Evolutionary conservation across 116 monocot genomes (phyloP).

Genomic region (Zostera marina): DNA sequence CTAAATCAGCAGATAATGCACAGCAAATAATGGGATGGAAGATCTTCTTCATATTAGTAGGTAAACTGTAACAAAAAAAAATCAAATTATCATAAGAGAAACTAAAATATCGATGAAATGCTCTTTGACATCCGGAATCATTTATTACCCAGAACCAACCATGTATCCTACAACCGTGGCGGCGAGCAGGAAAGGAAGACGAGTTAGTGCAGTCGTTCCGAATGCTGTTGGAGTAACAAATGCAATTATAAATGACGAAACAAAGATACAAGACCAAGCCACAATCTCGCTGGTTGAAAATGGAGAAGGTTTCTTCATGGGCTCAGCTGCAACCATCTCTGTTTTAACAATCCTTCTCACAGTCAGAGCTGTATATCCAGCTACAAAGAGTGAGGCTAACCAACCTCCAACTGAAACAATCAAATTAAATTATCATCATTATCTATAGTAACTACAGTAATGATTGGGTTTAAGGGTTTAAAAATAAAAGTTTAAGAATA

Average conservation of each 20-base stretch:
- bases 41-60: slow-evolving; percentile 46
- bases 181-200: slow-evolving; percentile 82
- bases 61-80: slow-evolving; percentile 43
- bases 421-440: too few relatives aligned
- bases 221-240: slow-evolving; percentile 45
- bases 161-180: slow-evolving; percentile 85
- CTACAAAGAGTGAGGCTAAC: slow-evolving; percentile 84
- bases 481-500: background rate
- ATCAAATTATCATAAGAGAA: background rate
- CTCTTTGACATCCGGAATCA: background rate
- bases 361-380: slow-evolving; percentile 75
- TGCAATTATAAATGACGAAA: slow-evolving; percentile 54
- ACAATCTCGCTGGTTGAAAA: slow-evolving; percentile 48
- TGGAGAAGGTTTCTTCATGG: slow-evolving; percentile 77
- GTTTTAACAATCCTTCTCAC: slow-evolving; percentile 85
- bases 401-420: slow-evolving; percentile 61
- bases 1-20: slow-evolving; percentile 82
- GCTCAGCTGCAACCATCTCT: slow-evolving; percentile 75
- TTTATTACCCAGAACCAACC: slow-evolving; percentile 74
- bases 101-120: too few relatives aligned
- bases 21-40: slow-evolving; percentile 95
- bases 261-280: slow-evolving; percentile 52
- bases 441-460: too few relatives aligned
- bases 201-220: slow-evolving; percentile 81
- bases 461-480: too few relatives aligned